Conservation (phyloP, 2,329 filamentous ascomycete species). For the Neofusicoccum umdonicola region DNA sequence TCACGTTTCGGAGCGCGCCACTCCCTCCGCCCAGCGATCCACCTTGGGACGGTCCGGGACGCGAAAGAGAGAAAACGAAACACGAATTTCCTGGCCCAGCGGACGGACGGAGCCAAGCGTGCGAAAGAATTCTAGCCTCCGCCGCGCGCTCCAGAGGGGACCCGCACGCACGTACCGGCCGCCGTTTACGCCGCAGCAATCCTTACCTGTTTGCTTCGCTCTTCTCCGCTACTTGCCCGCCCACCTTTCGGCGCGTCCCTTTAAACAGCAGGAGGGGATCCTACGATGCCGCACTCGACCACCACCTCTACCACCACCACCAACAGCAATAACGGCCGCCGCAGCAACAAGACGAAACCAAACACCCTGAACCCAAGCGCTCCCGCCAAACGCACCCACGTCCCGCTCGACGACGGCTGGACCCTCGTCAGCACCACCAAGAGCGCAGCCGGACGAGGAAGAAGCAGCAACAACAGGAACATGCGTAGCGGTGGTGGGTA, state of each 20-base stretch:
- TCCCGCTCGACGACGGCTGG: conserved; percentile 35
- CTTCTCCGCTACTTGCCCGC: background rate
- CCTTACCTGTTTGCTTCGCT: background rate
- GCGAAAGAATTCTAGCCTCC: no score
- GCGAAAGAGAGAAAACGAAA: no score
- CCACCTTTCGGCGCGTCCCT: background rate
- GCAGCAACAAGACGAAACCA: background rate
- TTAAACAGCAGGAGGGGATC: background rate
- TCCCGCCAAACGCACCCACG: conserved; percentile 29
- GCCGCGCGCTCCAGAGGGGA: no score
- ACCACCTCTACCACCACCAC: background rate
- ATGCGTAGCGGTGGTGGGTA: background rate
- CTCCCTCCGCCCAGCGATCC: no score
- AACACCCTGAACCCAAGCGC: background rate
- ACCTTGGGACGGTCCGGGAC: no score
- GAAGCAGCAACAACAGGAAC: conserved; percentile 22
- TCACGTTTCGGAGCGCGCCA: no score
- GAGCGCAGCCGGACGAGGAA: conserved; percentile 33
- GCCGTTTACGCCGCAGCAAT: background rate
- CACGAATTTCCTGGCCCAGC: no score
- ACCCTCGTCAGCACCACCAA: conserved; percentile 30
- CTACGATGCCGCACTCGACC: conserved; percentile 11
- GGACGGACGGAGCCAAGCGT: no score
- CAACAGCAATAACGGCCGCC: background rate
- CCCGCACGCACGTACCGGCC: no score